phyloP scores from a whole-genome alignment of 768 basidiomycete species.

The Mycena indigotica region DNA sequence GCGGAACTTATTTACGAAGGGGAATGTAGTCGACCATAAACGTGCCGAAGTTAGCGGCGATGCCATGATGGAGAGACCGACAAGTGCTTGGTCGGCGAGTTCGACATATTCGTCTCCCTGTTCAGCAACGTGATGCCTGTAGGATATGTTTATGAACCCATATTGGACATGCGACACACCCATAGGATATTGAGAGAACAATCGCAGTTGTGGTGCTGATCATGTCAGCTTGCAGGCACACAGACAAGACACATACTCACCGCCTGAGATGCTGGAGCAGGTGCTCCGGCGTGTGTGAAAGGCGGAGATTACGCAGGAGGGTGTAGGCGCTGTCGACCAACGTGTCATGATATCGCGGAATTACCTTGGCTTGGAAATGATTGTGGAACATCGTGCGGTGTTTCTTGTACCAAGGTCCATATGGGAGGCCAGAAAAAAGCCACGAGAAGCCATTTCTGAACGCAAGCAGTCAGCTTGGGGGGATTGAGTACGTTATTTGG shows the following conservation, averaged over 20 bases:
- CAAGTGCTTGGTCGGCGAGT: conserved; percentile 28
- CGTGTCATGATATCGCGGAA: conserved; percentile 30
- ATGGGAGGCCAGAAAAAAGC: conserved; percentile 23
- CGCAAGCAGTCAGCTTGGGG: too few species aligned
- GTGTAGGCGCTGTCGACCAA: conserved; percentile 33
- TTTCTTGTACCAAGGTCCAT: conserved; percentile 25
- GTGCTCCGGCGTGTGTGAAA: conserved; percentile 6
- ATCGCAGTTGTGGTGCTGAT: conserved; percentile 13
- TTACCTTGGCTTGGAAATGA: conserved; percentile 17
- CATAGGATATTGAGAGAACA: too few species aligned
- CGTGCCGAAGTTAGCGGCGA: conserved; percentile 24
- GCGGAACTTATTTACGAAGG: neutral
- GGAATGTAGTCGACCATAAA: conserved; percentile 26
- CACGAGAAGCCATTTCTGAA: conserved; percentile 24
- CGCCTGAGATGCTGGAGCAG: conserved; percentile 12
- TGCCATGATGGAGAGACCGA: conserved; percentile 9
- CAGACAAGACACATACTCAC: neutral
- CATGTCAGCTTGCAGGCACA: neutral
- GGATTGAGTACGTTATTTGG: too few species aligned
- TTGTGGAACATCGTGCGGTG: conserved; percentile 40
- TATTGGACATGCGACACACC: too few species aligned
- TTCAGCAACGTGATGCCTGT: conserved; percentile 27
- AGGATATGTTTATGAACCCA: conserved; percentile 21
- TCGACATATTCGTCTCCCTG: conserved; percentile 28
- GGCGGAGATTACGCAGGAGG: conserved; percentile 37